Evolutionary conservation across 176 grass and related monocot genomes (phyloP).

Genomic region (Tillandsia leiboldiana): DNA sequence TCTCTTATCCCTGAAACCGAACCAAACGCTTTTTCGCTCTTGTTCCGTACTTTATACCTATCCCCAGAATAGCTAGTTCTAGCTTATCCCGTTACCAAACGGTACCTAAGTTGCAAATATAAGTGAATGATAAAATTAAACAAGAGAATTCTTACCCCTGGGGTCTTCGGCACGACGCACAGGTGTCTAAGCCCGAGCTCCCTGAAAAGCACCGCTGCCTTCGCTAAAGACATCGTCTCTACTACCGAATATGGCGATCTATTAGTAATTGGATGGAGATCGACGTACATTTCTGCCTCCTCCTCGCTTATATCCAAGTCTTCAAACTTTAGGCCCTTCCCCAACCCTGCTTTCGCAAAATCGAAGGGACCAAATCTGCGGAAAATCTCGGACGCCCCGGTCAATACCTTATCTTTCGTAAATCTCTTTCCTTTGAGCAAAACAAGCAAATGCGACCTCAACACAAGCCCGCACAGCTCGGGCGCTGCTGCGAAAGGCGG

Average conservation of each 20-base stretch:
- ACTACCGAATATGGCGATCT: slow-evolving; percentile 51
- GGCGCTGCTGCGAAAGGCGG: slow-evolving; percentile 33
- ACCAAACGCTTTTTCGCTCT: too few relatives aligned
- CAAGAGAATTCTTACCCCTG: slow-evolving; percentile 24
- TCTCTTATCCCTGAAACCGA: too few relatives aligned
- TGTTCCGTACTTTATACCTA: too few relatives aligned
- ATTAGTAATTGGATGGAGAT: slow-evolving; percentile 59
- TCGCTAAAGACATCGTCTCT: slow-evolving; percentile 60
- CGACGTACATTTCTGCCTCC: slow-evolving; percentile 64
- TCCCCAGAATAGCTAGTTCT: too few relatives aligned
- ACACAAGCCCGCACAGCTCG: slow-evolving; percentile 55
- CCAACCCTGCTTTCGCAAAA: slow-evolving; percentile 57
- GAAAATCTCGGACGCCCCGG: slow-evolving; percentile 31
- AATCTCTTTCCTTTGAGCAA: slow-evolving; percentile 43
- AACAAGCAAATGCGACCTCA: slow-evolving; percentile 52
- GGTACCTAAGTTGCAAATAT: not conserved
- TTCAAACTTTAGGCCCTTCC: slow-evolving; percentile 39
- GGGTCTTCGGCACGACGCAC: slow-evolving; percentile 55
- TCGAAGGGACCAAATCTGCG: slow-evolving; percentile 40
- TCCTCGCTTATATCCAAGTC: slow-evolving; percentile 37
- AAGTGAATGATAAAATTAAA: not conserved
- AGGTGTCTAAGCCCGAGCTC: slow-evolving; percentile 54
- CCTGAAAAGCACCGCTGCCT: slow-evolving; percentile 54
- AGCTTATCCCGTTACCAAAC: too few relatives aligned
- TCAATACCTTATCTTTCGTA: slow-evolving; percentile 26